These are phyloP conservation scores for Torulaspora franciscae DNA, from an alignment of 805 yeast genomes.

Conservation along the genomic window DNA sequence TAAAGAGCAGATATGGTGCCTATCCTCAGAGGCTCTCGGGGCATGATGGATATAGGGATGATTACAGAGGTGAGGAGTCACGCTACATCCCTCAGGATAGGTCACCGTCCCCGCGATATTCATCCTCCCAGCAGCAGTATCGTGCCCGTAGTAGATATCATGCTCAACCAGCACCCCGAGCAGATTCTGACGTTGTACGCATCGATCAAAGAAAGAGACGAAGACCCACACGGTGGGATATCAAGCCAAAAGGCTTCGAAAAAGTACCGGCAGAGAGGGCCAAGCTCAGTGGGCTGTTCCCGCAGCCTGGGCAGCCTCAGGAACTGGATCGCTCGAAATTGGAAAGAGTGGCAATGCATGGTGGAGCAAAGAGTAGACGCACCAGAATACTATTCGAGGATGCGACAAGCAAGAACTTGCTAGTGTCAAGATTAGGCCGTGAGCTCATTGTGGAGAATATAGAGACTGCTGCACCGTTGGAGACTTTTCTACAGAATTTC, in stretches of 20 bases:
- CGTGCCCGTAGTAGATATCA: slow-evolving; percentile 4
- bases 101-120: slow-evolving; percentile 2
- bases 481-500: slow-evolving; percentile 6
- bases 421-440: slow-evolving; percentile 27
- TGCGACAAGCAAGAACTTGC: slow-evolving; percentile 27
- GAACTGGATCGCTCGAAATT: slow-evolving; percentile 29
- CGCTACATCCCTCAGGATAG: neutral
- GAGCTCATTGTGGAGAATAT: slow-evolving; percentile 22
- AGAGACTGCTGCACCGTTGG: neutral
- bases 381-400: slow-evolving; percentile 36
- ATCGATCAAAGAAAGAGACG: slow-evolving; percentile 48
- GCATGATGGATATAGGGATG: neutral
- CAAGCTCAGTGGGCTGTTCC: slow-evolving; percentile 72
- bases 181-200: slow-evolving; percentile 36
- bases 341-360: slow-evolving; percentile 15
- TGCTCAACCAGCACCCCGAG: neutral
- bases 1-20: slow-evolving; percentile 8
- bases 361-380: slow-evolving; percentile 22
- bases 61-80: neutral
- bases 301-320: slow-evolving; percentile 60
- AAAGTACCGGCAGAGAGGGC: slow-evolving; percentile 70
- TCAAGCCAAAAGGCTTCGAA: slow-evolving; percentile 67
- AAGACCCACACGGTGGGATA: slow-evolving; percentile 60
- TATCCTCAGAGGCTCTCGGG: neutral
- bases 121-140: neutral